These are phyloP conservation scores for Phlebiopsis flavidoalba DNA, from an alignment of 768 basidiomycete genomes.

Conservation along the genomic window DNA sequence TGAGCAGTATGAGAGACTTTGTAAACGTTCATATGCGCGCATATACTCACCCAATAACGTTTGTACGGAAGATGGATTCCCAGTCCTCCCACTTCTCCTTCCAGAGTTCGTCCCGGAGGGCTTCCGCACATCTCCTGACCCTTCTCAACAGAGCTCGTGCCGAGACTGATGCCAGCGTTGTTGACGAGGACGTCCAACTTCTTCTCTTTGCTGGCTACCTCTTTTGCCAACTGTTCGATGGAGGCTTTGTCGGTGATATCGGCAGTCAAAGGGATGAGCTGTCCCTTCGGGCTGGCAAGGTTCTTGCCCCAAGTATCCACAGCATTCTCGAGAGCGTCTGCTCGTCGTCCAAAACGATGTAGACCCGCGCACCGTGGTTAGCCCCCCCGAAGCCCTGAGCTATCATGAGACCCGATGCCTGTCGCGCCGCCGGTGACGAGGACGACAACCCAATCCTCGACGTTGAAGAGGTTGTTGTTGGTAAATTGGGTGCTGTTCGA, in stretches of 20 bases:
- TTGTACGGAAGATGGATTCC: constrained; percentile 29
- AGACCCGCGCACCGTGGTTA: constrained; percentile 37
- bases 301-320: constrained; percentile 21
- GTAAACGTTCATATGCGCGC: not conserved
- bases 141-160: constrained; percentile 22
- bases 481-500: constrained; percentile 18
- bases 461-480: constrained; percentile 21
- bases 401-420: constrained; percentile 40
- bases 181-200: constrained; percentile 30
- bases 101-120: constrained; percentile 25
- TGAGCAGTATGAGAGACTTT: constrained; percentile 5
- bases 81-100: constrained; percentile 24
- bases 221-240: constrained; percentile 20
- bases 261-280: constrained; percentile 23
- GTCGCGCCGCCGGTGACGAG: constrained; percentile 27
- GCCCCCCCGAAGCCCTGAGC: constrained; percentile 36
- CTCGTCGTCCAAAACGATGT: constrained; percentile 34
- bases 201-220: constrained; percentile 23
- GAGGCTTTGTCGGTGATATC: constrained; percentile 26
- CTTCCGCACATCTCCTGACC: constrained; percentile 23
- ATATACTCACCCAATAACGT: constrained; percentile 25
- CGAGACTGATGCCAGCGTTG: constrained; percentile 25
- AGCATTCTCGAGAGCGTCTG: constrained; percentile 27
- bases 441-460: constrained; percentile 23
- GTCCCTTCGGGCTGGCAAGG: constrained; percentile 24